Evolutionary conservation across 139 green algal species (phyloP).

Genomic region (Edaphochlamys debaryana): DNA sequence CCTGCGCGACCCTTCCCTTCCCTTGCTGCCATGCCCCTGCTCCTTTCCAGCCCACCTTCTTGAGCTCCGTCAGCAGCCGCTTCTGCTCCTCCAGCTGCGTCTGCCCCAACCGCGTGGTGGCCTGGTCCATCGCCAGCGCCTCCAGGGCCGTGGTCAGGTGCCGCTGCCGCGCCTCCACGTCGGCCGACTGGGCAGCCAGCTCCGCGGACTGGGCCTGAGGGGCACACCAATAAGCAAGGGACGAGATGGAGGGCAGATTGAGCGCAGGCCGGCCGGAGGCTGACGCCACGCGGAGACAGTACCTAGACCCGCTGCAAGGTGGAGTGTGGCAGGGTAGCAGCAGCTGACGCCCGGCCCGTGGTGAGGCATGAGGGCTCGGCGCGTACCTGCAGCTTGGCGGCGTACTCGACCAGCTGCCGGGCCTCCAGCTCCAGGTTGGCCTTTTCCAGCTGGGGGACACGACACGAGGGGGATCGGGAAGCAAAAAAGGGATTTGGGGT

Average conservation of each 20-base stretch:
- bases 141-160: not conserved
- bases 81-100: conserved; percentile 45
- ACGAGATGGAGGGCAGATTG: too few relatives aligned
- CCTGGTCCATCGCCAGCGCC: not conserved
- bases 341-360: too few relatives aligned
- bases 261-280: too few relatives aligned
- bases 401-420: conserved; percentile 50
- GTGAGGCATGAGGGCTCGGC: too few relatives aligned
- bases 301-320: too few relatives aligned
- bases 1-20: too few relatives aligned
- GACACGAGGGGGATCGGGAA: not conserved
- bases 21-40: too few relatives aligned
- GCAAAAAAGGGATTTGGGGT: too few relatives aligned
- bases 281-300: too few relatives aligned
- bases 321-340: too few relatives aligned
- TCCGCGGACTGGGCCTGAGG: conserved; percentile 44
- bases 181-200: conserved; percentile 35
- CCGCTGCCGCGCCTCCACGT: not conserved
- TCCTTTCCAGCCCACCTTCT: conserved; percentile 45
- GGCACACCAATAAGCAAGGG: not conserved
- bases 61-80: conserved; percentile 11
- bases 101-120: not conserved
- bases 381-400: conserved; percentile 40
- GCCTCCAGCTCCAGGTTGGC: conserved; percentile 44
- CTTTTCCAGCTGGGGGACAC: conserved; percentile 36